These are phyloP conservation scores for Miamiensis avidus DNA, from an alignment of 169 alveolate genomes.

Conservation along the genomic window DNA sequence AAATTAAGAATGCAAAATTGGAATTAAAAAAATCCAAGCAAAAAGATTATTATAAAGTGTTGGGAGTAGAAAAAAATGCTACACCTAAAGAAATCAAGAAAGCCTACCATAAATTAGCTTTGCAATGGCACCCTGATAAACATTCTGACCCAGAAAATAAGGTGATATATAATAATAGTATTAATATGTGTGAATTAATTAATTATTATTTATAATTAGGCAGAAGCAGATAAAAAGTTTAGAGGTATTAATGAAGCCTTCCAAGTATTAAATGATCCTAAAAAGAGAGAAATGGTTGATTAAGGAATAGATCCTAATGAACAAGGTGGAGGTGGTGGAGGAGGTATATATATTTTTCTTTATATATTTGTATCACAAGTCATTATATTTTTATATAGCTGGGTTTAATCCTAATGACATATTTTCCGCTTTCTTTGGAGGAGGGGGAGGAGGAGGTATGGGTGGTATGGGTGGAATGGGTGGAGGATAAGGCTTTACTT, in stretches of 20 bases:
- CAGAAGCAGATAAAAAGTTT: constrained; percentile 68
- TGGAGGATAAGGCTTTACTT: background rate
- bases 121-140: constrained; percentile 90
- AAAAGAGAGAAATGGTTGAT: constrained; percentile 67
- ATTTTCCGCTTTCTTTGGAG: constrained; percentile 72
- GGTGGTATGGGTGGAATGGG: background rate
- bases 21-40: constrained; percentile 65
- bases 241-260: constrained; percentile 82
- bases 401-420: constrained; percentile 60
- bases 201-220: constrained; percentile 51
- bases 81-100: constrained; percentile 88
- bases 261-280: constrained; percentile 64
- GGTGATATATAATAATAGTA: constrained; percentile 52
- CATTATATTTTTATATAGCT: background rate
- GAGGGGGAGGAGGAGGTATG: constrained; percentile 60
- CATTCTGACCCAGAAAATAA: constrained; percentile 40
- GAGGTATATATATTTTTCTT: constrained; percentile 31
- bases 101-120: constrained; percentile 87
- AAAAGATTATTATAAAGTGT: constrained; percentile 76
- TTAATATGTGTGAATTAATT: background rate
- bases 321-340: constrained; percentile 53
- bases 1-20: constrained; percentile 56
- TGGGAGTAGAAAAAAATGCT: constrained; percentile 67
- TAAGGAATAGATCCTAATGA: constrained; percentile 75
- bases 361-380: background rate